Evolutionary conservation across 1,139 yeast species (phyloP), one percentile per base, ranked within the genome.

Genomic region (Debaryomyces nepalensis): DNA sequence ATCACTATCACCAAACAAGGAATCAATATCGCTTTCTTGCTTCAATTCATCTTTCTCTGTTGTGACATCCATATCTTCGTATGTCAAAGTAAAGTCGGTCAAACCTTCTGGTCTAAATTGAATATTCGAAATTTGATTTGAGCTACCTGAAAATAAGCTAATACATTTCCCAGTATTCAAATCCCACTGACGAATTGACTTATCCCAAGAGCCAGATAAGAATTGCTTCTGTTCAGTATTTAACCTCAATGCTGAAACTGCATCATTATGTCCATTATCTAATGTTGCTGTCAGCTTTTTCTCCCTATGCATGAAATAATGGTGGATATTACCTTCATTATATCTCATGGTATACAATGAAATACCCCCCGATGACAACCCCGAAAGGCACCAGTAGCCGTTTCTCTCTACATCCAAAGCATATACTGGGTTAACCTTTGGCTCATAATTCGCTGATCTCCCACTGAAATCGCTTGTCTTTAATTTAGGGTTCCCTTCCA

Each of bases 131-230:
- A 93, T 73, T 59, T 93, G 98, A 2, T 97, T 93, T 0, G 87
- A 73, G 36, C 82, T 73, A 2, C 79, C 82, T 4, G 66, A 55
- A 54, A 73, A 87, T 22, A 69, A 54, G 14, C 68, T 64, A 55
- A 73, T 57, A 22, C 77, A 66, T 33, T 73, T 70, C 2, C 98
- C 97, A 0, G 86, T 79, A 49, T 87, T 77, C 40, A 95, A 68
- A 64, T 93, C 99, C 97, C 98, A 91, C 51, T 84, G 79, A 18
- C 84, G 68, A 3, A 87, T 75, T 5, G 79, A 70, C 58, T 81
- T 84, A 66, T 93, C 99, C 96, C 98, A 93, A 4, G 95, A 80
- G 0, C 97, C 99, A 32, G 95, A 84, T 4, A 93, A 59, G 29
- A 90, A 79, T 38, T 70, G 64, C 34, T 75, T 75, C 47, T 87